Percentiles rank a stretch among this genome's conserved stretches.
phyloP scores from a whole-genome alignment of 2,329 filamentous ascomycete species.

The Epichloe scottii region DNA sequence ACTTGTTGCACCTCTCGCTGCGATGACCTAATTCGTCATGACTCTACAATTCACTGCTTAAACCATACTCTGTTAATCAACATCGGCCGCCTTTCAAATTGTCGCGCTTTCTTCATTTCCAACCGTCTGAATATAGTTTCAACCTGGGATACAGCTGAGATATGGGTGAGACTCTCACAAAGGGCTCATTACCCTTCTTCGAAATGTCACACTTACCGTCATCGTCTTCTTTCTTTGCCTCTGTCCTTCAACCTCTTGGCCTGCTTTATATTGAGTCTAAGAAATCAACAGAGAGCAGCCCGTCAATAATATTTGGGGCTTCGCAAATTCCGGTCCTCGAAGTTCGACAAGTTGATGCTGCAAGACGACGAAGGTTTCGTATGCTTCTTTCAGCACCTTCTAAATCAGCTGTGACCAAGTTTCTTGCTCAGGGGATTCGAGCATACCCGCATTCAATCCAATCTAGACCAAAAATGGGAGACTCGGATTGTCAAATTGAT shows the following conservation, averaged over 20 bases:
- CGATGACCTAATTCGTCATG: no score
- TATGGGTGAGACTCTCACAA: not conserved
- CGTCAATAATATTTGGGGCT: conserved; percentile 31
- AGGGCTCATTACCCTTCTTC: conserved; percentile 30
- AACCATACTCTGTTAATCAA: no score
- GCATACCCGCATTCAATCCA: conserved; percentile 41
- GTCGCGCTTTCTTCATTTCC: no score
- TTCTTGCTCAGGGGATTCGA: conserved; percentile 57
- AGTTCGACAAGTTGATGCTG: conserved; percentile 28
- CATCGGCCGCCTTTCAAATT: no score
- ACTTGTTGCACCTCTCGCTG: no score
- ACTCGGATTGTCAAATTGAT: conserved; percentile 4
- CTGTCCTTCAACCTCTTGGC: conserved; percentile 65
- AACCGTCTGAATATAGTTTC: no score
- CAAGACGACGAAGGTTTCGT: conserved; percentile 26
- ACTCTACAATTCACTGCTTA: no score
- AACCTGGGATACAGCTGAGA: no score
- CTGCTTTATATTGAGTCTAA: conserved; percentile 43
- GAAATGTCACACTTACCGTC: conserved; percentile 66
- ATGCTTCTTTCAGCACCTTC: conserved; percentile 59
- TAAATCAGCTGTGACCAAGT: conserved; percentile 53
- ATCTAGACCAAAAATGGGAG: not conserved
- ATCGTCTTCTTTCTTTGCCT: conserved; percentile 73
- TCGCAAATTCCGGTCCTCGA: conserved; percentile 27
- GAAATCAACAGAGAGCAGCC: not conserved